Conservation (phyloP, 2,329 filamentous ascomycete genomes). For the Aspergillus spinulosporus region DNA sequence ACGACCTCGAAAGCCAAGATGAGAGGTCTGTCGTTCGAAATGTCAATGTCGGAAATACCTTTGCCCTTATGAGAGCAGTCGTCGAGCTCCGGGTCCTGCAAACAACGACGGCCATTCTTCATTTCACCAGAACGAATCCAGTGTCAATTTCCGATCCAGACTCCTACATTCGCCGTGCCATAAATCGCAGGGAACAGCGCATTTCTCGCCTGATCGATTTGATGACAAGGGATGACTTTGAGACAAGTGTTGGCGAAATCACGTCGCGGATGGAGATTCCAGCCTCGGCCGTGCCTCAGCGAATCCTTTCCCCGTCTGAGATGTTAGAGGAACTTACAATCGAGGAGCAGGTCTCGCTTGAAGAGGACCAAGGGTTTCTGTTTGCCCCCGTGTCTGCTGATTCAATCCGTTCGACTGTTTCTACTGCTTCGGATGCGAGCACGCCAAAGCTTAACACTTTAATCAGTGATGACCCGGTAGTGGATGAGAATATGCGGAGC, state of each 20-base stretch:
- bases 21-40: slow-evolving; percentile 1
- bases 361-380: not conserved
- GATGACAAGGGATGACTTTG: slow-evolving; percentile 11
- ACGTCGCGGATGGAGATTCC: not conserved
- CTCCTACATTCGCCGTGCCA: slow-evolving; percentile 18
- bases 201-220: slow-evolving; percentile 25
- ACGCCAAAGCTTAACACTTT: not conserved
- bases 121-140: slow-evolving; percentile 7
- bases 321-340: not conserved
- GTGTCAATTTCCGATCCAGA: slow-evolving; percentile 2
- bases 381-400: not conserved
- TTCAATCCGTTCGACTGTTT: not conserved
- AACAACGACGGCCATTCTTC: slow-evolving; percentile 21
- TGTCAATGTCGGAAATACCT: slow-evolving; percentile 14
- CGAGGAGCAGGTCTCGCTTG: not conserved
- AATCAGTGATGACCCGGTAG: not conserved
- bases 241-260: not conserved
- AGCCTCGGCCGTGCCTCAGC: not conserved
- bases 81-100: slow-evolving; percentile 30
- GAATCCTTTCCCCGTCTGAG: slow-evolving; percentile 1
- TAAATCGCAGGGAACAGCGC: slow-evolving; percentile 25
- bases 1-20: slow-evolving; percentile 1
- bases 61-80: slow-evolving; percentile 25
- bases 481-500: slow-evolving; percentile 1
- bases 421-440: not conserved